These are phyloP conservation scores for Coffea eugenioides DNA, from an alignment of 257 asterid genomes.

Conservation along the genomic window DNA sequence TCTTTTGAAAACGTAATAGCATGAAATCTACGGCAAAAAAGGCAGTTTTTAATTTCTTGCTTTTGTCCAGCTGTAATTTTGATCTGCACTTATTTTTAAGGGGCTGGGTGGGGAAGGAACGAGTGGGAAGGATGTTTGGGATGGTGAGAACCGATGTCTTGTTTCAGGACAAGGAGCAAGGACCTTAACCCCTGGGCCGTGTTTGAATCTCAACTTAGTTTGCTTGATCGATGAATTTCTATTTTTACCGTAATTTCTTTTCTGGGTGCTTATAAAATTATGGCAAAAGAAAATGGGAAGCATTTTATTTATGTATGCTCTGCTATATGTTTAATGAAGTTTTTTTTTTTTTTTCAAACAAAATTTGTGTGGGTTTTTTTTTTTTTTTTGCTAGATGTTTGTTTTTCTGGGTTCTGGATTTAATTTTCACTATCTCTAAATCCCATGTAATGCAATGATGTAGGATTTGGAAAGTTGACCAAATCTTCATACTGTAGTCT, in stretches of 20 bases:
- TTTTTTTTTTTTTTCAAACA: background rate
- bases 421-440: background rate
- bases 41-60: background rate
- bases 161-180: no score
- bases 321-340: background rate
- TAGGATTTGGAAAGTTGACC: conserved; percentile 16
- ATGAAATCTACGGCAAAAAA: background rate
- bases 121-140: background rate
- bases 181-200: no score
- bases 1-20: no score
- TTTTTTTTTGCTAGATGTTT: background rate
- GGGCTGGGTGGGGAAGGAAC: background rate
- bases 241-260: background rate
- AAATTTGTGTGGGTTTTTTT: background rate
- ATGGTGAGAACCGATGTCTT: no score
- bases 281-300: background rate
- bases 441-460: background rate
- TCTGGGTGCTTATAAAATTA: conserved; percentile 7
- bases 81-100: background rate
- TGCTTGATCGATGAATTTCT: background rate
- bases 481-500: conserved; percentile 1
- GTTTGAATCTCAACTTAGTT: background rate
- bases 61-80: background rate
- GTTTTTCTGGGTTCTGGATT: conserved; percentile 1
- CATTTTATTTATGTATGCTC: background rate